Conservation (phyloP, 148 eudicot species). For the Diospyros kaki region DNA sequence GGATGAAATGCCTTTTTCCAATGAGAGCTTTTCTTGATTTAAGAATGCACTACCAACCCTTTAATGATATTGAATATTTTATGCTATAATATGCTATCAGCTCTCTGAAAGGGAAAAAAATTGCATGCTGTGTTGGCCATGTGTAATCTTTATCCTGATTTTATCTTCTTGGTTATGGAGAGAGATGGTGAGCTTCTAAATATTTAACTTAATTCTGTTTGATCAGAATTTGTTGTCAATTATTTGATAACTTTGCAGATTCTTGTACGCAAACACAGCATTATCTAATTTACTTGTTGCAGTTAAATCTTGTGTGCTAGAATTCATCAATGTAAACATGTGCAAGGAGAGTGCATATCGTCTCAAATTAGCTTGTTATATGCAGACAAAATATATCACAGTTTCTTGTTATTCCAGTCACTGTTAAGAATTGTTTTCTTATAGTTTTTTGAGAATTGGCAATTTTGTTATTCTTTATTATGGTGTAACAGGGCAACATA, state of each 20-base stretch:
- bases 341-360: neutral
- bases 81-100: neutral
- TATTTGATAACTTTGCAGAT: neutral
- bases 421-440: too few relatives aligned
- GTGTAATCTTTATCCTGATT: neutral
- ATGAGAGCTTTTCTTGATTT: neutral
- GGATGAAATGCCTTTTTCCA: neutral
- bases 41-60: neutral
- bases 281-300: neutral
- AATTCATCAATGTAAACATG: neutral
- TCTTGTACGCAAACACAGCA: neutral
- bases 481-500: too few relatives aligned
- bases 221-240: neutral
- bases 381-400: neutral
- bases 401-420: neutral
- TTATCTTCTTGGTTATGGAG: neutral
- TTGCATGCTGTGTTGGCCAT: neutral
- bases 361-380: neutral
- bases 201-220: neutral
- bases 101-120: neutral
- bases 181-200: neutral
- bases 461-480: too few relatives aligned
- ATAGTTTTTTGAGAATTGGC: too few relatives aligned
- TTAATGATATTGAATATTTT: neutral
- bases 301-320: neutral